Evolutionary conservation across 495 filamentous ascomycete genomes (phyloP).

Genomic region (Chlorociboria aeruginascens): DNA sequence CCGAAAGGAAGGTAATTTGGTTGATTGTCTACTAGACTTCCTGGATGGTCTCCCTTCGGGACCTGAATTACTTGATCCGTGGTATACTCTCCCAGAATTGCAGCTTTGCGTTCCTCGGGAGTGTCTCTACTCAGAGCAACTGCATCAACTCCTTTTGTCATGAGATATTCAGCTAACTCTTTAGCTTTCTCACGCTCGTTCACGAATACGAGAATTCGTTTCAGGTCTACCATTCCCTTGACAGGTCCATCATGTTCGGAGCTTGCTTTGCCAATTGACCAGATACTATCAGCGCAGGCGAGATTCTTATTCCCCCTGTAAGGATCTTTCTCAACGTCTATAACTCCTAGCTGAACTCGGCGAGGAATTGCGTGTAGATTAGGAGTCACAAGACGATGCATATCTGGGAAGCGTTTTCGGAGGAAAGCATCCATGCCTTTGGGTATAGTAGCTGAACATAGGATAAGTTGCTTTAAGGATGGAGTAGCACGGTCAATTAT

Average conservation of each 20-base stretch:
- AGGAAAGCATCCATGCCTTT: constrained; percentile 73
- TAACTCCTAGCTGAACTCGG: constrained; percentile 83
- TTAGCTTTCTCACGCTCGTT: constrained; percentile 87
- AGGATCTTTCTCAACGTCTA: constrained; percentile 79
- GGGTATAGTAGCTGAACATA: constrained; percentile 95
- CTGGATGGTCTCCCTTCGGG: constrained; percentile 25
- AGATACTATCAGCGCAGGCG: constrained; percentile 89
- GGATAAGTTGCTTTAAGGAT: constrained; percentile 75
- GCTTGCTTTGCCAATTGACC: constrained; percentile 76
- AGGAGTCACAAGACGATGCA: constrained; percentile 77
- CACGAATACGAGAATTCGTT: constrained; percentile 91
- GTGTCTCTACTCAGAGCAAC: constrained; percentile 73
- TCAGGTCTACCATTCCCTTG: constrained; percentile 43
- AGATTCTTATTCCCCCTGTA: constrained; percentile 84
- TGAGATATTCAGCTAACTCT: constrained; percentile 69
- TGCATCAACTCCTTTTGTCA: constrained; percentile 77
- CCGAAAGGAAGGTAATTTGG: constrained; percentile 18
- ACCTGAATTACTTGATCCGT: constrained; percentile 31
- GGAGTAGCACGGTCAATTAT: constrained; percentile 68
- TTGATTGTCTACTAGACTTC: constrained; percentile 16
- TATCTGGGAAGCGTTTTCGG: constrained; percentile 67
- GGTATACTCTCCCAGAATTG: constrained; percentile 73
- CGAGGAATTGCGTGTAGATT: constrained; percentile 93
- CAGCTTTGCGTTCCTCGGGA: constrained; percentile 53
- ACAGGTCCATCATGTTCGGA: constrained; percentile 35